phyloP scores from a whole-genome alignment of 441 rosid species.

The Lepidium campestre region DNA sequence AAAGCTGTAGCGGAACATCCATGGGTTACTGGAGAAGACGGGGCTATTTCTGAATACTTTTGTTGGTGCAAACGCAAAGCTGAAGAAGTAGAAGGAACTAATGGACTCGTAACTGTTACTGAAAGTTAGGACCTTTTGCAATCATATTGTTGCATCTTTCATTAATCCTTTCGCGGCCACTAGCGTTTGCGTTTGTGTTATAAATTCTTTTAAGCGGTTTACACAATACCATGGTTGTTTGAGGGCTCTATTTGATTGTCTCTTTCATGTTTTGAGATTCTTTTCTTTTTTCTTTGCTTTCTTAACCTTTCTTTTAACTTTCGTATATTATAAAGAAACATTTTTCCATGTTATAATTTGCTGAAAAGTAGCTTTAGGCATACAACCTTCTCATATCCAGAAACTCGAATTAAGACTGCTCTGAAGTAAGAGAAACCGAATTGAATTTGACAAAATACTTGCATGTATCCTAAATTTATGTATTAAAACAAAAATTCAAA shows the following conservation, averaged over 20 bases:
- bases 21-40: constrained; percentile 76
- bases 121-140: neutral
- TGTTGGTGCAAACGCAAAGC: constrained; percentile 79
- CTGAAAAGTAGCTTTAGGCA: too few species aligned
- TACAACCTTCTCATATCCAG: too few species aligned
- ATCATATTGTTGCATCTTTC: neutral
- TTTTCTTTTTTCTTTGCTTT: neutral
- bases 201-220: neutral
- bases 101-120: constrained; percentile 16
- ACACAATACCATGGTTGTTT: neutral
- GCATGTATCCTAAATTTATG: too few species aligned
- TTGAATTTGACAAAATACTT: too few species aligned
- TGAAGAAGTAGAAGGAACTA: constrained; percentile 5
- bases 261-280: neutral
- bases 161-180: neutral
- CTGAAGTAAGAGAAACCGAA: too few species aligned
- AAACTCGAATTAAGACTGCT: too few species aligned
- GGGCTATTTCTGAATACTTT: constrained; percentile 43
- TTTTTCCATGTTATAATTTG: neutral
- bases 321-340: neutral
- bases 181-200: neutral
- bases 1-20: constrained; percentile 54
- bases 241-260: neutral
- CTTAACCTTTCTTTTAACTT: neutral
- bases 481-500: too few species aligned